Conservation (phyloP, 1,284 basidiomycete species). For the Ustilago trichophora region DNA sequence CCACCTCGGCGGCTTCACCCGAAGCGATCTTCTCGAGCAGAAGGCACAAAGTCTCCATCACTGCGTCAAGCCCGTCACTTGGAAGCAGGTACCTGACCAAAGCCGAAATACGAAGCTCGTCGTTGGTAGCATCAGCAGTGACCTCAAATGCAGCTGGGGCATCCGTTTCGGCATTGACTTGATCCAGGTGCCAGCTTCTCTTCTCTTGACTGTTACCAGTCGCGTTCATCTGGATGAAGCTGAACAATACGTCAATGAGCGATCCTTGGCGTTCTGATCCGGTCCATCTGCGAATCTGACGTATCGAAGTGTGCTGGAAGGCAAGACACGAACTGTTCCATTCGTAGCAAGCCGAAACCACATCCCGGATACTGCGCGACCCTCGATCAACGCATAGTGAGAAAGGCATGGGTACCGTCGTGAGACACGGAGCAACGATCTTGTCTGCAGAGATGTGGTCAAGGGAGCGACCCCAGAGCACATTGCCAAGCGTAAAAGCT, state of each 20-base stretch:
- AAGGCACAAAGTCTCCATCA: slow-evolving; percentile 1
- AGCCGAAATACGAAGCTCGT: slow-evolving; percentile 16
- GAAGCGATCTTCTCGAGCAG: slow-evolving; percentile 7
- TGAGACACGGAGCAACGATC: too few species aligned
- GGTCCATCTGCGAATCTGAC: slow-evolving; percentile 11
- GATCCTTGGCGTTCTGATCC: slow-evolving; percentile 8
- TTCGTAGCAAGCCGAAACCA: slow-evolving; percentile 3
- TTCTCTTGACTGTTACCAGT: not conserved
- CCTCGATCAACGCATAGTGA: too few species aligned
- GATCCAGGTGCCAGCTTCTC: slow-evolving; percentile 1
- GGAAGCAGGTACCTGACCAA: slow-evolving; percentile 3
- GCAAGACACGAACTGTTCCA: slow-evolving; percentile 10
- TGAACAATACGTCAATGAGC: slow-evolving; percentile 9
- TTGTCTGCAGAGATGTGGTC: slow-evolving; percentile 7
- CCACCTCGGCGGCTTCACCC: not conserved
- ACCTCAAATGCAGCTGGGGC: slow-evolving; percentile 15
- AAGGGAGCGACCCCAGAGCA: slow-evolving; percentile 11
- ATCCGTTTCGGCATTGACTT: slow-evolving; percentile 12
- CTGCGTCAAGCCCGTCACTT: not conserved
- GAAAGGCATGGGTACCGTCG: too few species aligned
- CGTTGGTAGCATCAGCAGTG: not conserved
- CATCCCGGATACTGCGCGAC: too few species aligned
- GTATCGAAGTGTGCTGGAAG: slow-evolving; percentile 15
- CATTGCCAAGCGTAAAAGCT: slow-evolving; percentile 7
- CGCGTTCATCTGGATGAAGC: slow-evolving; percentile 4